Evolutionary conservation across 2,329 filamentous ascomycete species (phyloP).

Genomic region (Pochonia chlamydosporia): DNA sequence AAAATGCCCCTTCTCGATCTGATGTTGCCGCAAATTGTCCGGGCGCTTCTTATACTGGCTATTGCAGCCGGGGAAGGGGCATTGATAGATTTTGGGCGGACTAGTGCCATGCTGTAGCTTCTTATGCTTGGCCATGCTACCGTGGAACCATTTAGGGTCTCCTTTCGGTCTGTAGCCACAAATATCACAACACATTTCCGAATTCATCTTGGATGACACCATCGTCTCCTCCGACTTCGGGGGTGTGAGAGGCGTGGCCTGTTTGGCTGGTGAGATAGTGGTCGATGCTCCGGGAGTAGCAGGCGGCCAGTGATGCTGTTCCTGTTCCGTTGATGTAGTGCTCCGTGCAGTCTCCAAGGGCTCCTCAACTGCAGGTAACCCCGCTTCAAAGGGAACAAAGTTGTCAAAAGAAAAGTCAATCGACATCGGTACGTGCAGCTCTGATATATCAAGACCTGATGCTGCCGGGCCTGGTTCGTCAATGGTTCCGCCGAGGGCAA

Average conservation of each 20-base stretch:
- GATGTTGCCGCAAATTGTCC: constrained; percentile 51
- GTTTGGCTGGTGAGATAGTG: neutral
- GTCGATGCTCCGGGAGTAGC: neutral
- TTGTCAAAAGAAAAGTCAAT: neutral
- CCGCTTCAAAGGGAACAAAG: neutral
- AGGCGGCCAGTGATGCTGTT: neutral
- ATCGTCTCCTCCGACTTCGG: neutral
- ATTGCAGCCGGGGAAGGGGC: constrained; percentile 46
- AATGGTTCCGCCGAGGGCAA: neutral
- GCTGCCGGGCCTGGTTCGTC: neutral
- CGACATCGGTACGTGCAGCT: neutral
- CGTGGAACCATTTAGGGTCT: constrained; percentile 52
- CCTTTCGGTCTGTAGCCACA: constrained; percentile 52
- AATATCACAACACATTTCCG: constrained; percentile 41
- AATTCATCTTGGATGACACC: constrained; percentile 26
- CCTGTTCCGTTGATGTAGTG: neutral
- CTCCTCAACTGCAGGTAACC: neutral
- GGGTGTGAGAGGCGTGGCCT: neutral
- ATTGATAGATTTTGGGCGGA: constrained; percentile 46
- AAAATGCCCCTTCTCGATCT: constrained; percentile 51
- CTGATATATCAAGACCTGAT: neutral
- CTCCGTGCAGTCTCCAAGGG: neutral
- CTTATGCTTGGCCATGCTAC: constrained; percentile 54
- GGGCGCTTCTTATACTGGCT: constrained; percentile 51
- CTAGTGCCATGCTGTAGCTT: constrained; percentile 45